Evolutionary conservation across 495 filamentous ascomycete genomes (phyloP), one percentile per base, ranked within the genome.

Genomic region (Lasiosphaeriaceae sp.): DNA sequence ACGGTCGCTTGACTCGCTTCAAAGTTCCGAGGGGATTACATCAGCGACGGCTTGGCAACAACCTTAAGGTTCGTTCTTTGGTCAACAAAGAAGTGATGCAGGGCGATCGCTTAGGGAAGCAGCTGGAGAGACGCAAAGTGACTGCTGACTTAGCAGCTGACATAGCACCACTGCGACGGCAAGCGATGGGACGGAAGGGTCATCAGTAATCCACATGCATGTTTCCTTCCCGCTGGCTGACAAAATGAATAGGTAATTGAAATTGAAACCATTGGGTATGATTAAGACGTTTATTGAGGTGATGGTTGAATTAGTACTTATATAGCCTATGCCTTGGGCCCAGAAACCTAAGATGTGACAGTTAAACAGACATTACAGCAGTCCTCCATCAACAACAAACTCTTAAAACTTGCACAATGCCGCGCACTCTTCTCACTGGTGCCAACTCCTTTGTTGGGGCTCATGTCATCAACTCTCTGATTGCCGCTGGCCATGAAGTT

Each of bases 391-490:
- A 37, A 43, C 39, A 14, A 43, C 39, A 17, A 16, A 14, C n/a
- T n/a, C n/a, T n/a, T n/a, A 50, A 26, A 44, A 29, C 31, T 21
- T 35, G 14, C 43, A 57, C 60, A 50, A 69, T 69, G 64, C 61
- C 66, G 4, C 55, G 49, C 41, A 70, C 64, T 3, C 70, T 74
- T 37, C 64, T 72, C 21, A 74, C 71, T n/a, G 71, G 71, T 17
- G 69, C 66, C 48, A 72, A 71, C 56, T 71, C 70, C 17, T 70
- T 71, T 31, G 62, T 74, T 16, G 71, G 63, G 8, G 65, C 63
- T 23, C 68, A 72, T 44, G 57, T 69, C 22, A 61, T 73, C 39
- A 66, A 75, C 56, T 52, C 66, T 23, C 66, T 77, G 37, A 46
- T 77, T 35, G 53, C 52, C 11, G 59, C 58, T 7, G 57, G 57